phyloP scores from a whole-genome alignment of 768 basidiomycete genomes.

The Lentinus tigrinus region DNA sequence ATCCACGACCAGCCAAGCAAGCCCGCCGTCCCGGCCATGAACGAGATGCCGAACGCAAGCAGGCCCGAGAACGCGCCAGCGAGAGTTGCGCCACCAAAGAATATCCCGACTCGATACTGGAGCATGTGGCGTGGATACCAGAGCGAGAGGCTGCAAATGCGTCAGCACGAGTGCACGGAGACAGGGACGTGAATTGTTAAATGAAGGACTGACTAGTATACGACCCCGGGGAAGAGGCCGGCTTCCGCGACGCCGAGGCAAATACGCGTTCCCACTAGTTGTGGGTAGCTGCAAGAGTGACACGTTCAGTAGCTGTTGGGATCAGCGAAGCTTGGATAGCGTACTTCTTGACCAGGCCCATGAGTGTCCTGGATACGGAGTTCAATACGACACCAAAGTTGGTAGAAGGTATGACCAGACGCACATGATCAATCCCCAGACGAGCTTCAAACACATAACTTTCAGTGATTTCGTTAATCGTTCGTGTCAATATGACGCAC shows the following conservation, averaged over 20 bases:
- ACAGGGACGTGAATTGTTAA: not conserved
- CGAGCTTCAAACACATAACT: conserved; percentile 35
- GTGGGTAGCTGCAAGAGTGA: conserved; percentile 46
- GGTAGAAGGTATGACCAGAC: conserved; percentile 15
- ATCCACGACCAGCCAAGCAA: conserved; percentile 35
- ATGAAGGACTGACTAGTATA: conserved; percentile 66
- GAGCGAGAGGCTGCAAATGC: conserved; percentile 20
- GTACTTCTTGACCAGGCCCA: conserved; percentile 69
- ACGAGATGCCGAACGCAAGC: conserved; percentile 35
- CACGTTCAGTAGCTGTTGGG: not conserved
- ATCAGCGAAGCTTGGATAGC: not conserved
- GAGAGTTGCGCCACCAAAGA: conserved; percentile 27
- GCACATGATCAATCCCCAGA: conserved; percentile 67
- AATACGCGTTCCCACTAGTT: conserved; percentile 58
- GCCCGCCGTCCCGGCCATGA: conserved; percentile 31
- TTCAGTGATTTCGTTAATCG: too few species aligned
- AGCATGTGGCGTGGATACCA: conserved; percentile 32
- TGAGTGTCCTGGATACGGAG: conserved; percentile 44
- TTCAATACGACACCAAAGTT: not conserved
- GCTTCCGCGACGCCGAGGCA: conserved; percentile 68
- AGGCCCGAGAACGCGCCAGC: conserved; percentile 31
- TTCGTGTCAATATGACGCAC: conserved; percentile 35
- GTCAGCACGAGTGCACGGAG: not conserved
- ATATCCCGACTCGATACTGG: conserved; percentile 26
- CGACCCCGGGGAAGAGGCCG: conserved; percentile 70